A percentile compares a stretch with the other conserved stretches of the same genome.
These are phyloP conservation scores for Clonostachys rhizophaga DNA, from an alignment of 2,329 filamentous ascomycete species.

Conservation along the genomic window DNA sequence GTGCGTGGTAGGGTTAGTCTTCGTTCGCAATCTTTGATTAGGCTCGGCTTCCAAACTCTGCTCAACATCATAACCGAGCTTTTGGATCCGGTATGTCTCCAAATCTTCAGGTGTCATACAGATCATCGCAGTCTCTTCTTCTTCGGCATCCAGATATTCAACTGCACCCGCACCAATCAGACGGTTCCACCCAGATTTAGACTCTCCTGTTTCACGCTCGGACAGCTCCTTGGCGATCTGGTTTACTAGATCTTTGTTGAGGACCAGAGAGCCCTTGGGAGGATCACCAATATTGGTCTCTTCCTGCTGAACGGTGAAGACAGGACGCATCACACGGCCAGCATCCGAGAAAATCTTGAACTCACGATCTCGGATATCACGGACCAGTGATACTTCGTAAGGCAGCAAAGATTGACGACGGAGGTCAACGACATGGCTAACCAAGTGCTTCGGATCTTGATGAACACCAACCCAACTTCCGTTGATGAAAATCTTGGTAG, in stretches of 20 bases:
- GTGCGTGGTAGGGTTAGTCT: slow-evolving; percentile 80
- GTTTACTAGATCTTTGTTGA: slow-evolving; percentile 79
- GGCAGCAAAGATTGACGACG: slow-evolving; percentile 80
- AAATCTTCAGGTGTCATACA: slow-evolving; percentile 97
- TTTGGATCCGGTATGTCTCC: slow-evolving; percentile 68
- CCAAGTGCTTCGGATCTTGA: slow-evolving; percentile 80
- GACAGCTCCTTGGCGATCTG: slow-evolving; percentile 70
- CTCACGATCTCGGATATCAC: slow-evolving; percentile 94
- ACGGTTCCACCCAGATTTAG: slow-evolving; percentile 83
- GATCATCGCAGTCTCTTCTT: slow-evolving; percentile 98
- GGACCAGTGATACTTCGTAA: slow-evolving; percentile 88
- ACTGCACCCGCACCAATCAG: slow-evolving; percentile 81
- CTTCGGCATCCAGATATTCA: slow-evolving; percentile 95
- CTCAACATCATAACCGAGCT: slow-evolving; percentile 30
- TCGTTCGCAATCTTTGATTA: slow-evolving; percentile 83
- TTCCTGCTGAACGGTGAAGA: slow-evolving; percentile 92
- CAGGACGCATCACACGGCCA: slow-evolving; percentile 86
- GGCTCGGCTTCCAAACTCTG: slow-evolving; percentile 63
- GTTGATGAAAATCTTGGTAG: slow-evolving; percentile 97
- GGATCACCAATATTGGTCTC: slow-evolving; percentile 60
- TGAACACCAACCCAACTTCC: slow-evolving; percentile 98
- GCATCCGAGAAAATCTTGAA: slow-evolving; percentile 99
- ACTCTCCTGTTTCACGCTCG: slow-evolving; percentile 46
- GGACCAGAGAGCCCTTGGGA: slow-evolving; percentile 65
- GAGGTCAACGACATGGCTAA: slow-evolving; percentile 71